A percentile compares a stretch with the other conserved stretches of the same genome.
These are phyloP conservation scores for Blumeria hordei DNA, from an alignment of 2,329 filamentous ascomycete genomes.

Conservation along the genomic window DNA sequence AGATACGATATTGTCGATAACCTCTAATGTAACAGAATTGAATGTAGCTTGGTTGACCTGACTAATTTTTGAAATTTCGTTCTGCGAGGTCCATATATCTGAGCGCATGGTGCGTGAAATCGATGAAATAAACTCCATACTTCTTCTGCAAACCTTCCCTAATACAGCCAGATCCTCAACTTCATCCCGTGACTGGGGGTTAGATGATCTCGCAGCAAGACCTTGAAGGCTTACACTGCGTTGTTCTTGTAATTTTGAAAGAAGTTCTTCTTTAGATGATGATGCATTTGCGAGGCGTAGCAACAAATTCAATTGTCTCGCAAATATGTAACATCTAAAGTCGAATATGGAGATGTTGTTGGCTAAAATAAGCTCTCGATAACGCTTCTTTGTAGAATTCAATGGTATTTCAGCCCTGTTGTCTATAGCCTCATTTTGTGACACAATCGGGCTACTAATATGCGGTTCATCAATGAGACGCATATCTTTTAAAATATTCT, in stretches of 20 bases:
- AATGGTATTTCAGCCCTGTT: conserved; percentile 30
- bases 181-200: conserved; percentile 27
- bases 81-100: conserved; percentile 40
- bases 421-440: conserved; percentile 14
- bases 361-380: conserved; percentile 73
- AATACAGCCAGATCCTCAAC: conserved; percentile 53
- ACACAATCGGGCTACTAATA: conserved; percentile 12
- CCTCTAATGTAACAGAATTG: conserved; percentile 21
- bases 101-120: conserved; percentile 57
- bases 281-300: conserved; percentile 58
- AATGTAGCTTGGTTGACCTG: conserved; percentile 2
- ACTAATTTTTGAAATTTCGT: background rate
- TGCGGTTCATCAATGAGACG: conserved; percentile 14
- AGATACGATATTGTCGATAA: conserved; percentile 49
- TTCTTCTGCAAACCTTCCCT: conserved; percentile 66
- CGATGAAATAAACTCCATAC: conserved; percentile 62
- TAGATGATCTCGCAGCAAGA: conserved; percentile 26
- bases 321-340: conserved; percentile 83
- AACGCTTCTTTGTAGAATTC: conserved; percentile 47
- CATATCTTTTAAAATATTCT: conserved; percentile 17
- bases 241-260: conserved; percentile 36
- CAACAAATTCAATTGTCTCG: conserved; percentile 62
- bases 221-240: conserved; percentile 32
- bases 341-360: conserved; percentile 95
- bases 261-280: conserved; percentile 35